These are phyloP conservation scores for Tylopilus plumbeoviolaceoides DNA, from an alignment of 768 basidiomycete genomes.

Conservation along the genomic window DNA sequence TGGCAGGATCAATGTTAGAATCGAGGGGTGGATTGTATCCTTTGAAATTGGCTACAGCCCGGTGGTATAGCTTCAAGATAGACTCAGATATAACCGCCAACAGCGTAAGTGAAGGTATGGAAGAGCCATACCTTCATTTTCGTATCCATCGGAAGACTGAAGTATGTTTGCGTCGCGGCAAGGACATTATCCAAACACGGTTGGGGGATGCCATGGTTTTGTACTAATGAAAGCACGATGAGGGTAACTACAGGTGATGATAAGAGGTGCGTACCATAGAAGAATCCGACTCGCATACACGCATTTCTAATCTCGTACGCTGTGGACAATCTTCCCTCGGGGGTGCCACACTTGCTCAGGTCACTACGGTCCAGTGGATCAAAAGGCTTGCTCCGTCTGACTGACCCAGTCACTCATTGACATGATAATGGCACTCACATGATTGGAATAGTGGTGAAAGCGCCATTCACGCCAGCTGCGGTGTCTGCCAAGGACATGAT, in stretches of 20 bases:
- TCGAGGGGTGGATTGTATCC: constrained; percentile 69
- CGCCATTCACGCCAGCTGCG: constrained; percentile 15
- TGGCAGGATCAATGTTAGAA: constrained; percentile 66
- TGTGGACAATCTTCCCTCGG: constrained; percentile 38
- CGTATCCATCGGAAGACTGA: constrained; percentile 52
- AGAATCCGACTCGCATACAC: constrained; percentile 80
- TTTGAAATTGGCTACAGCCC: constrained; percentile 66
- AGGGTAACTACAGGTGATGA: neutral
- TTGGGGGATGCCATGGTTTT: constrained; percentile 71
- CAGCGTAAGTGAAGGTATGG: neutral
- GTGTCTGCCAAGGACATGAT: constrained; percentile 22
- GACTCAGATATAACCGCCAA: neutral
- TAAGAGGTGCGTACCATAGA: constrained; percentile 55
- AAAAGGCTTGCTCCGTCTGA: neutral
- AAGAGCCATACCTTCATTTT: constrained; percentile 58
- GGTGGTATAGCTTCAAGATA: constrained; percentile 56
- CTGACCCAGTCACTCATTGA: no score
- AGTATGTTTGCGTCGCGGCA: constrained; percentile 55
- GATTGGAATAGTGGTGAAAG: constrained; percentile 24
- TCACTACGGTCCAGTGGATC: constrained; percentile 13
- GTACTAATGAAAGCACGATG: constrained; percentile 43
- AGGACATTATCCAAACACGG: constrained; percentile 43
- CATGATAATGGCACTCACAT: constrained; percentile 18
- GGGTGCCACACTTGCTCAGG: constrained; percentile 15
- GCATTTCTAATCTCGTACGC: constrained; percentile 65